A percentile compares a stretch with the other conserved stretches of the same genome.
Evolutionary conservation across 192 early-diverging fungal species (phyloP).

Genomic region (Umbelopsis isabellina): DNA sequence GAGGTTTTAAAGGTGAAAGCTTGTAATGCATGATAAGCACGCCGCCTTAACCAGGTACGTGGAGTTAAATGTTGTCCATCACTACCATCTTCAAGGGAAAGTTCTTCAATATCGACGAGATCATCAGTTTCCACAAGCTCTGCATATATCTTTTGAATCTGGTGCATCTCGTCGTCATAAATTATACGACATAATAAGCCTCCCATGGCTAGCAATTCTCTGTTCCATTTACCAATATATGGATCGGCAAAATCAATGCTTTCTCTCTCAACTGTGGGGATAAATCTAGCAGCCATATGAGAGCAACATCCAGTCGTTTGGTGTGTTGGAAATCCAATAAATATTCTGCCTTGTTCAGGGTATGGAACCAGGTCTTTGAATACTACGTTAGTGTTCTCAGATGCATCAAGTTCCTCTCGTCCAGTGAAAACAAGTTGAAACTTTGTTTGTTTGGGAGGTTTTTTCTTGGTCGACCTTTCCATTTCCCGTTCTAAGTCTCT

Average conservation of each 20-base stretch:
- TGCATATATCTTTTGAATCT: slow-evolving; percentile 57
- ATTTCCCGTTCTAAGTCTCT: slow-evolving; percentile 67
- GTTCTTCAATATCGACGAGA: slow-evolving; percentile 37
- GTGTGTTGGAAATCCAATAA: slow-evolving; percentile 90
- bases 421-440: slow-evolving; percentile 75
- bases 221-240: slow-evolving; percentile 77
- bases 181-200: slow-evolving; percentile 74
- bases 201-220: slow-evolving; percentile 74
- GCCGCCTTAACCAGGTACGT: slow-evolving; percentile 60
- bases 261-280: slow-evolving; percentile 93
- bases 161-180: slow-evolving; percentile 77
- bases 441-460: slow-evolving; percentile 68
- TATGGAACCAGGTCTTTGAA: slow-evolving; percentile 78
- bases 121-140: slow-evolving; percentile 44
- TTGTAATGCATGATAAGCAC: slow-evolving; percentile 66
- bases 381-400: slow-evolving; percentile 58
- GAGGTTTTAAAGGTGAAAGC: slow-evolving; percentile 71
- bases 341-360: slow-evolving; percentile 79
- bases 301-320: slow-evolving; percentile 87
- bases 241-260: slow-evolving; percentile 88
- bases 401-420: slow-evolving; percentile 77
- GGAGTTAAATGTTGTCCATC: slow-evolving; percentile 18
- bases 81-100: slow-evolving; percentile 44
- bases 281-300: slow-evolving; percentile 81
- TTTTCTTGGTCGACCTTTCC: slow-evolving; percentile 88